Evolutionary conservation across 805 yeast species (phyloP), one percentile per base, ranked within the genome.

Genomic region (Jamesozyma rosinii): DNA sequence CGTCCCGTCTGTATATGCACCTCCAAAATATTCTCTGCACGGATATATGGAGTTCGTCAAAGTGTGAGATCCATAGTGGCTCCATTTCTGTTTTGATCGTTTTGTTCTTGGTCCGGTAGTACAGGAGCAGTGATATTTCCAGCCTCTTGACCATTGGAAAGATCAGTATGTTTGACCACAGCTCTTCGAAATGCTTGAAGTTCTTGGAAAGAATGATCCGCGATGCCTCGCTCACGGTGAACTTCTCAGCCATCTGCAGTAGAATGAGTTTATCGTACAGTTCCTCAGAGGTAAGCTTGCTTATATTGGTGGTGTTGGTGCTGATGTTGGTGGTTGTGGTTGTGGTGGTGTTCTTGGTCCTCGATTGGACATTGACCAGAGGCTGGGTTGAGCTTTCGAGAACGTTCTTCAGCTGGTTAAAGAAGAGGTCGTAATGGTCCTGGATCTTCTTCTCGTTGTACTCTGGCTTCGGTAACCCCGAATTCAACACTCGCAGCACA

Each of bases 1-100:
- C 32, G 26, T 17, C 35, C 20, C 35, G 19, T 3, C n/a, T n/a
- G 15, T 35, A 34, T 11, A 48, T 21, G 43, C 59, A 54, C 43
- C 58, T 53, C 62, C 62, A 58, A 35, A 55, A 47, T 10, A 58
- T 44, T 44, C 62, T 47, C 34, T 50, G 53, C 2, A 50, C 47
- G 6, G 55, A 46, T 17, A 46, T 43, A 22, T 44, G 51, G 21
- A 56, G 45, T 3, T 36, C 34, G 22, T 41, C 36, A 35, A 49
- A 58, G 22, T 49, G 22, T 10, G 20, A 10, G 9, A 58, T 26
- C 59, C 59, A 58, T 18, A 35, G 26, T 3, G 35, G 22, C 27
- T 35, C 38, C 37, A 38, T 53, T n/a, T 38, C 22, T 11, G 44
- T 31, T 29, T 46, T 43, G 14, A 58, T 46, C n/a, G 41, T 34